These are phyloP conservation scores for Cicer cuneatum DNA, from an alignment of 306 rosid genomes.

Conservation along the genomic window DNA sequence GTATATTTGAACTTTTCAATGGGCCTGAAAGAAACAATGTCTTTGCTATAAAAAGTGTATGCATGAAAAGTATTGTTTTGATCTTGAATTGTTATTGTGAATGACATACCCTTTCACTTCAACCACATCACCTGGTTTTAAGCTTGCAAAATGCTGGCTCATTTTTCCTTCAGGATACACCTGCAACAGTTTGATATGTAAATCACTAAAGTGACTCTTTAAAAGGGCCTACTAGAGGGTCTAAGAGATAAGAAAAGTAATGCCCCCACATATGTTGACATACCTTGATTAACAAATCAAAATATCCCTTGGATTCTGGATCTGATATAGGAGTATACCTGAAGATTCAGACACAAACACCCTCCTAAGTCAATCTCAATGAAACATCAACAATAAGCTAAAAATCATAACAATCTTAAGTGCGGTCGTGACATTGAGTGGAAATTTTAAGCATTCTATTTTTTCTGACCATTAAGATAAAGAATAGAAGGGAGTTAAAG, in stretches of 20 bases:
- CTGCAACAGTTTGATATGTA: constrained; percentile 53
- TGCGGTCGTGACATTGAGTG: constrained; percentile 24
- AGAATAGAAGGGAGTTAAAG: background rate
- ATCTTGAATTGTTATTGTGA: constrained; percentile 30
- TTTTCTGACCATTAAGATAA: constrained; percentile 16
- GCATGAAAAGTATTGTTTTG: constrained; percentile 28
- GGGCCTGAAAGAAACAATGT: constrained; percentile 69
- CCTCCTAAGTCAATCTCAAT: constrained; percentile 32
- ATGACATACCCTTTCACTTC: constrained; percentile 94
- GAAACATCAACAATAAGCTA: constrained; percentile 27
- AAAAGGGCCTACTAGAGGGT: constrained; percentile 16
- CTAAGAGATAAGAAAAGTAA: constrained; percentile 30
- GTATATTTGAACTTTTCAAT: constrained; percentile 85
- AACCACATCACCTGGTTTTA: constrained; percentile 92
- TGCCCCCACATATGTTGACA: constrained; percentile 27
- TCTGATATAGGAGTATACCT: constrained; percentile 99
- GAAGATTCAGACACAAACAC: constrained; percentile 40
- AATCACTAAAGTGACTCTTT: constrained; percentile 16
- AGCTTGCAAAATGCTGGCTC: constrained; percentile 98
- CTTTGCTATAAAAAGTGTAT: constrained; percentile 40
- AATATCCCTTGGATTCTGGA: constrained; percentile 86
- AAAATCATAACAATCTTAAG: constrained; percentile 19
- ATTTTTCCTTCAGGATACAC: constrained; percentile 96
- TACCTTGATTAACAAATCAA: constrained; percentile 96
- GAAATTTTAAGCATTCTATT: constrained; percentile 8